Conservation (phyloP, 371 early-diverging fungal species). For the Thermomucor indicae-seudaticae region DNA sequence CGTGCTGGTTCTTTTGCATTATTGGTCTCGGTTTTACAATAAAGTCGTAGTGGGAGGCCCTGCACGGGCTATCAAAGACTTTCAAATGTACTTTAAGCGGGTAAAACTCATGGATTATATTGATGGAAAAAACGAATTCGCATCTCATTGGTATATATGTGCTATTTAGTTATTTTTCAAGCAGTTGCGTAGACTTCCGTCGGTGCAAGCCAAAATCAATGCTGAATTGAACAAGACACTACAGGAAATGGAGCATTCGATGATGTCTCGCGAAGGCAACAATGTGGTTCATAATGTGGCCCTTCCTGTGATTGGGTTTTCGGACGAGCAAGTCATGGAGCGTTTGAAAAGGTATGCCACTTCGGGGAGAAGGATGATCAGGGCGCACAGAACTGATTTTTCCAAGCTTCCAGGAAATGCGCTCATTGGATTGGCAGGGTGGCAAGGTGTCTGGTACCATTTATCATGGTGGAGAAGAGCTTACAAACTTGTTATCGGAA, state of each 20-base stretch:
- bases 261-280: constrained; percentile 60
- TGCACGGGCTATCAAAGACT: constrained; percentile 43
- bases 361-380: background rate
- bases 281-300: constrained; percentile 52
- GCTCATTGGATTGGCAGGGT: constrained; percentile 74
- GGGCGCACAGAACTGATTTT: background rate
- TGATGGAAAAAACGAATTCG: no score
- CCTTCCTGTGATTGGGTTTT: constrained; percentile 65
- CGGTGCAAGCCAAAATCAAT: constrained; percentile 53
- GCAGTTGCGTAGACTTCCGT: constrained; percentile 53
- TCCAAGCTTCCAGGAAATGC: constrained; percentile 35
- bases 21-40: constrained; percentile 49
- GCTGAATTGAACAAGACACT: constrained; percentile 65
- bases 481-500: constrained; percentile 68
- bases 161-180: constrained; percentile 48
- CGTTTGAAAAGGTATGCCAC: constrained; percentile 54
- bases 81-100: constrained; percentile 36
- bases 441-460: constrained; percentile 91
- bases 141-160: background rate
- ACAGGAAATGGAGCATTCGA: constrained; percentile 70
- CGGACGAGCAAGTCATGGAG: constrained; percentile 52
- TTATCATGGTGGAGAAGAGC: constrained; percentile 86
- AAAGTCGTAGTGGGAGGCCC: constrained; percentile 57
- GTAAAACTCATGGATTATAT: no score
- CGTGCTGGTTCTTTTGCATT: constrained; percentile 49